Evolutionary conservation across 2,329 filamentous ascomycete species (phyloP).

Genomic region (Colletotrichum sp.): DNA sequence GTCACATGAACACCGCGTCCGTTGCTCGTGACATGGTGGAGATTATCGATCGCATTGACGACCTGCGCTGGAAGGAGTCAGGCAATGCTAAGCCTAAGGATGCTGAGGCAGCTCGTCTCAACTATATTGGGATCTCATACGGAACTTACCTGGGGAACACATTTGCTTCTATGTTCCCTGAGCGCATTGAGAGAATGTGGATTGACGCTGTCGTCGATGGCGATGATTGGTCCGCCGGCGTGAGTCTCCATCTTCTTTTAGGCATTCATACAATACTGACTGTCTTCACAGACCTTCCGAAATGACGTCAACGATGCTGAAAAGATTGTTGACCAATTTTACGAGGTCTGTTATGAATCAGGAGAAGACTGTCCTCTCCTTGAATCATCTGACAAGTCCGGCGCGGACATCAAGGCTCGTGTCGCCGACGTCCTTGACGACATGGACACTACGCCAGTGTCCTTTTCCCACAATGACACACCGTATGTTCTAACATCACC

Average conservation of each 20-base stretch:
- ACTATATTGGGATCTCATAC: conserved; percentile 52
- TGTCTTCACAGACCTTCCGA: conserved; percentile 31
- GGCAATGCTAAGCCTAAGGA: background rate
- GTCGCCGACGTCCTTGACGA: conserved; percentile 32
- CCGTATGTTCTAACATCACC: conserved; percentile 31
- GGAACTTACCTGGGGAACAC: conserved; percentile 36
- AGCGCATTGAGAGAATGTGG: conserved; percentile 40
- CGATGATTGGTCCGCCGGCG: conserved; percentile 27
- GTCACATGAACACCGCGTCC: conserved; percentile 32
- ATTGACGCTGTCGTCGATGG: conserved; percentile 33
- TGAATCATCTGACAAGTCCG: conserved; percentile 26
- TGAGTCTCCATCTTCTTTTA: conserved; percentile 1
- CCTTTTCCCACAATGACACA: conserved; percentile 20
- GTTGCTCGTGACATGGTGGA: conserved; percentile 39
- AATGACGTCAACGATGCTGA: conserved; percentile 41
- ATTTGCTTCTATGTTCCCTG: conserved; percentile 39
- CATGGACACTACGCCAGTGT: conserved; percentile 31
- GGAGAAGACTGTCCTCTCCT: conserved; percentile 33
- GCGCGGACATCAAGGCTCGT: conserved; percentile 33
- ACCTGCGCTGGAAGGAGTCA: conserved; percentile 15
- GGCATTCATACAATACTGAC: rapidly evolving
- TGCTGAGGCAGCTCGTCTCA: conserved; percentile 26
- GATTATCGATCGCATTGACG: conserved; percentile 35
- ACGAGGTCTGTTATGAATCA: conserved; percentile 37
- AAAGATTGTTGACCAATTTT: conserved; percentile 36